A percentile compares a stretch with the other conserved stretches of the same genome.
phyloP scores from a whole-genome alignment of 495 filamentous ascomycete genomes.

The Hypoxylon rickii region DNA sequence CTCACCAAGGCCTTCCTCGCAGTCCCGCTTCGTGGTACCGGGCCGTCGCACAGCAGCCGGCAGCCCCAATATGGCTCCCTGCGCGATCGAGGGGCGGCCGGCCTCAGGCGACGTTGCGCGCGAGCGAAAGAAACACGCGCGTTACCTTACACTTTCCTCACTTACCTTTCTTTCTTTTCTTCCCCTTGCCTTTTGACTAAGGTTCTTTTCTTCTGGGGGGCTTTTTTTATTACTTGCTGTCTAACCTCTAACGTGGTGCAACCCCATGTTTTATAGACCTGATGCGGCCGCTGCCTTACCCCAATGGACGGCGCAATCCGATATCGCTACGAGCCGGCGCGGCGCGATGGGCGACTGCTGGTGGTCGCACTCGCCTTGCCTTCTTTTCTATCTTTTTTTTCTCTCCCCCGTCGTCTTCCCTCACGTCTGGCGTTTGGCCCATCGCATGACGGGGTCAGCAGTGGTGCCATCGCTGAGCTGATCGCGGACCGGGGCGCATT shows the following conservation, averaged over 20 bases:
- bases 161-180: slow-evolving; percentile 5
- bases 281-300: slow-evolving; percentile 11
- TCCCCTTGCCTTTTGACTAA: neutral
- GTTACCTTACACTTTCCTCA: slow-evolving; percentile 2
- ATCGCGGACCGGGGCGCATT: neutral
- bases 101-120: slow-evolving; percentile 16
- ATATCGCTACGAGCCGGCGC: slow-evolving; percentile 20
- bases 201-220: too few relatives aligned
- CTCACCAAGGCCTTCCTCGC: too few relatives aligned
- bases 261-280: slow-evolving; percentile 33
- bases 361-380: too few relatives aligned
- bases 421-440: too few relatives aligned
- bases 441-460: neutral
- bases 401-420: neutral
- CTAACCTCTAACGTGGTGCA: slow-evolving; percentile 30
- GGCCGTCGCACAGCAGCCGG: slow-evolving; percentile 13
- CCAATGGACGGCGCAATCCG: slow-evolving; percentile 25
- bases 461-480: neutral
- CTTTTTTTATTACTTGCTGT: too few relatives aligned
- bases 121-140: slow-evolving; percentile 15
- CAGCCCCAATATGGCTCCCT: slow-evolving; percentile 25
- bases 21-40: neutral
- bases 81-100: slow-evolving; percentile 25
- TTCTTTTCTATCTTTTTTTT: neutral
- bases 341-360: too few relatives aligned